These are phyloP conservation scores for Ustilago trichophora DNA, from an alignment of 1,284 basidiomycete genomes.

Conservation along the genomic window DNA sequence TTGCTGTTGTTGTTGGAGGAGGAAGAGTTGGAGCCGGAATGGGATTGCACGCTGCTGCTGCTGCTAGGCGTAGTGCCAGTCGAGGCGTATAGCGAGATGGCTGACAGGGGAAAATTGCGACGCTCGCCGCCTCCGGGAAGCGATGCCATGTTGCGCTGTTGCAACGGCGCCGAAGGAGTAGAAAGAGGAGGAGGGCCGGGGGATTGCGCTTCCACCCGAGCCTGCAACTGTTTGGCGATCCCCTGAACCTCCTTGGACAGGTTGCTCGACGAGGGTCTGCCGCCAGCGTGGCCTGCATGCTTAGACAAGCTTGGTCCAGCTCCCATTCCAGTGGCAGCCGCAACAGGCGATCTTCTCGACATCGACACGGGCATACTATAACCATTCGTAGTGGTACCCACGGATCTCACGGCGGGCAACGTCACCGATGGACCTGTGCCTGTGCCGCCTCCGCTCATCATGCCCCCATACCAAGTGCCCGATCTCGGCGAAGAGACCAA, in stretches of 20 bases:
- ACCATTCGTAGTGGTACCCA: neutral
- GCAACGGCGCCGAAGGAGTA: neutral
- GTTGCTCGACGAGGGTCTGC: slow-evolving; percentile 11
- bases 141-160: slow-evolving; percentile 11
- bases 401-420: slow-evolving; percentile 2
- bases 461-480: neutral
- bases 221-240: slow-evolving; percentile 39
- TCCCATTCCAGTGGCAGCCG: too few species aligned
- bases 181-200: slow-evolving; percentile 22
- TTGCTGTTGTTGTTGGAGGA: slow-evolving; percentile 1
- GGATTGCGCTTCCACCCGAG: slow-evolving; percentile 40
- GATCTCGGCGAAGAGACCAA: slow-evolving; percentile 24
- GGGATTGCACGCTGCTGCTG: slow-evolving; percentile 24
- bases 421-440: slow-evolving; percentile 1
- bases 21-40: slow-evolving; percentile 18
- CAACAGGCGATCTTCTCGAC: slow-evolving; percentile 12
- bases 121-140: slow-evolving; percentile 28
- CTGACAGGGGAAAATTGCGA: slow-evolving; percentile 32
- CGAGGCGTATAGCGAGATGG: slow-evolving; percentile 42
- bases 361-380: neutral
- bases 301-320: neutral
- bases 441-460: too few species aligned
- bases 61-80: slow-evolving; percentile 22
- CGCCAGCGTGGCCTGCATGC: neutral
- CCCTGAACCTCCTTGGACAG: slow-evolving; percentile 43